A percentile compares a stretch with the other conserved stretches of the same genome.
phyloP scores from a whole-genome alignment of 2,329 filamentous ascomycete genomes.

The Aspergillus pseudoviridinutans region DNA sequence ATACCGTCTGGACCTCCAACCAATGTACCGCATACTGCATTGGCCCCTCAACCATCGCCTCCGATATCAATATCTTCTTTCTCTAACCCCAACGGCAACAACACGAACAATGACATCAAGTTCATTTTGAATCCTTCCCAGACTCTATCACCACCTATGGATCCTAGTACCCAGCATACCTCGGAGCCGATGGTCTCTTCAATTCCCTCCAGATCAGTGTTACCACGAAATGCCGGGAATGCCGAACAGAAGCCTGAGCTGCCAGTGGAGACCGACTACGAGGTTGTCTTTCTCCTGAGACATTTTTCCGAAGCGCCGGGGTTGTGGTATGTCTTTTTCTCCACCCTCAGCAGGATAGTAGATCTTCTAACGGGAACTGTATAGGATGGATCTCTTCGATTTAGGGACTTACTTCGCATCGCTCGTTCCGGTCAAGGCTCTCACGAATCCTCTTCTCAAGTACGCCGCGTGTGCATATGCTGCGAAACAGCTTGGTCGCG shows the following conservation, averaged over 20 bases:
- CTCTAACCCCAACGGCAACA: slow-evolving; percentile 15
- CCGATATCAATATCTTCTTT: slow-evolving; percentile 40
- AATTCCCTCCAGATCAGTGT: slow-evolving; percentile 23
- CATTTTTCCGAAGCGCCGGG: slow-evolving; percentile 59
- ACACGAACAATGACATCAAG: slow-evolving; percentile 48
- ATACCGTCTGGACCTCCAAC: slow-evolving; percentile 28
- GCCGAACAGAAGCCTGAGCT: slow-evolving; percentile 23
- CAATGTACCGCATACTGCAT: slow-evolving; percentile 29
- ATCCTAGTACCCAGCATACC: slow-evolving; percentile 36
- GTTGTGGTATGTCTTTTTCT: slow-evolving; percentile 46
- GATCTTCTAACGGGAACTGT: slow-evolving; percentile 7
- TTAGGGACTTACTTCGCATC: slow-evolving; percentile 58
- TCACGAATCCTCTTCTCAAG: slow-evolving; percentile 45
- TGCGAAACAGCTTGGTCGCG: slow-evolving; percentile 57
- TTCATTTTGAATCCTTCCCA: slow-evolving; percentile 52
- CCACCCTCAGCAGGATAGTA: neutral
- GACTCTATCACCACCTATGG: slow-evolving; percentile 42
- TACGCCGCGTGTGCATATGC: slow-evolving; percentile 58
- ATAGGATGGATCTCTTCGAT: slow-evolving; percentile 45
- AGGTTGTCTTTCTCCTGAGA: slow-evolving; percentile 56
- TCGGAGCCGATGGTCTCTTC: slow-evolving; percentile 28
- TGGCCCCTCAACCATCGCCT: slow-evolving; percentile 38
- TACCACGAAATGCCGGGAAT: slow-evolving; percentile 13
- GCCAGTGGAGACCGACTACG: slow-evolving; percentile 47
- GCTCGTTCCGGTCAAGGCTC: slow-evolving; percentile 57